Percentiles rank a stretch among this genome's conserved stretches.
phyloP scores from a whole-genome alignment of 2,329 filamentous ascomycete genomes.

The Geosmithia flava region DNA sequence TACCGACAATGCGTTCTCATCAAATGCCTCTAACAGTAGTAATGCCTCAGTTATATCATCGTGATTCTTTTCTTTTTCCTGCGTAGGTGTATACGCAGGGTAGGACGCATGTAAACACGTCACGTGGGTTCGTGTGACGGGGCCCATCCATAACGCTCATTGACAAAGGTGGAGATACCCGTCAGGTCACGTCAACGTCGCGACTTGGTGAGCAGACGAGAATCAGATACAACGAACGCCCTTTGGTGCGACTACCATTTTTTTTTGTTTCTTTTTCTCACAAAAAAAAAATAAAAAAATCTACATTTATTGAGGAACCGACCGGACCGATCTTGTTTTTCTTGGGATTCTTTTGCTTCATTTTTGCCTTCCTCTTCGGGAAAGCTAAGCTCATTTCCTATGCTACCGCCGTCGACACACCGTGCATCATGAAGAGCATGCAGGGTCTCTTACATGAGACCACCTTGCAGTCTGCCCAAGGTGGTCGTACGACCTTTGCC shows the following conservation, averaged over 20 bases:
- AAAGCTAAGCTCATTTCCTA: neutral
- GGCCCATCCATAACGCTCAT: too few relatives aligned
- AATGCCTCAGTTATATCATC: too few relatives aligned
- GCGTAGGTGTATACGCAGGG: neutral
- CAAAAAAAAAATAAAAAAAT: too few relatives aligned
- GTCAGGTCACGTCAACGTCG: neutral
- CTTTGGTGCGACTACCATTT: too few relatives aligned
- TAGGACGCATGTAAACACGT: neutral
- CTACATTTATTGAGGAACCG: too few relatives aligned
- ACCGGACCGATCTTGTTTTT: neutral
- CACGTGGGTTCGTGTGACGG: too few relatives aligned
- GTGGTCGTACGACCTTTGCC: constrained; percentile 22
- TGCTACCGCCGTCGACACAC: neutral
- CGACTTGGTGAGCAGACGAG: neutral
- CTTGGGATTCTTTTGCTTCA: neutral
- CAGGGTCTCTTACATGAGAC: constrained; percentile 33
- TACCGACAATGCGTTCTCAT: too few relatives aligned
- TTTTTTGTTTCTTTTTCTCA: too few relatives aligned
- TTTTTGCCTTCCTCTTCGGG: neutral
- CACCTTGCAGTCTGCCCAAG: constrained; percentile 33
- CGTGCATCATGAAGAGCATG: constrained; percentile 23
- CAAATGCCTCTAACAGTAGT: too few relatives aligned
- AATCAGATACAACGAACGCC: too few relatives aligned
- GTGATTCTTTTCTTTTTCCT: too few relatives aligned
- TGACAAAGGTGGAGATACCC: too few relatives aligned